A percentile compares a stretch with the other conserved stretches of the same genome.
Conservation (phyloP, 305 asterid genomes). For the Solanum hybrid region DNA sequence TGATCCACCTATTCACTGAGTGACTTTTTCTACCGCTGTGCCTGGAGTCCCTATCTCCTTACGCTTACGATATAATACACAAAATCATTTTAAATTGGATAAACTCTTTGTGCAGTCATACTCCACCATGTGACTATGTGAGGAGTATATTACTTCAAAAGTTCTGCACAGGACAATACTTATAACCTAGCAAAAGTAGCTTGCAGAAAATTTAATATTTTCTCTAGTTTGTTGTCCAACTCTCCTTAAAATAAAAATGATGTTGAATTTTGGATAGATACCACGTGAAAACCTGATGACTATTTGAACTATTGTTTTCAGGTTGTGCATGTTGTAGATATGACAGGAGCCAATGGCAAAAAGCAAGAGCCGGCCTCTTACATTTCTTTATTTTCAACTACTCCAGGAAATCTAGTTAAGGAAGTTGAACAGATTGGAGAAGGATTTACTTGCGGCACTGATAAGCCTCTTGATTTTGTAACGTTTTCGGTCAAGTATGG, state of each 20-base stretch:
- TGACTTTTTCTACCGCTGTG: not conserved
- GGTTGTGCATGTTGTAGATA: slow-evolving; percentile 88
- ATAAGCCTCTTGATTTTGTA: slow-evolving; percentile 59
- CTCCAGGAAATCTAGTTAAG: slow-evolving; percentile 71
- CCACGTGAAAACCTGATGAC: not conserved
- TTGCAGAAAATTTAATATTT: not conserved
- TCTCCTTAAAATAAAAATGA: not conserved
- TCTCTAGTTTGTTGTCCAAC: not conserved
- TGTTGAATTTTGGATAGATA: not conserved
- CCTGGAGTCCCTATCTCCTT: not conserved
- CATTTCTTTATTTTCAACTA: slow-evolving; percentile 67
- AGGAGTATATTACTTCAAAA: not conserved
- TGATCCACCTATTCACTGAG: not conserved
- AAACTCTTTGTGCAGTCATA: not conserved
- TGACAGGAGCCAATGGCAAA: slow-evolving; percentile 27
- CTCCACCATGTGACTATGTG: not conserved
- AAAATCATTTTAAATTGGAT: not conserved
- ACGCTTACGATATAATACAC: not conserved
- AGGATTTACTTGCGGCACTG: slow-evolving; percentile 67
- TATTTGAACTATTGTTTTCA: slow-evolving; percentile 15
- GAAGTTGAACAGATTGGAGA: slow-evolving; percentile 72
- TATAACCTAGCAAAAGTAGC: not conserved
- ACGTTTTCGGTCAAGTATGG: slow-evolving; percentile 73
- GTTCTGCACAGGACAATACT: not conserved
- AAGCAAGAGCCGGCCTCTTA: slow-evolving; percentile 46